Evolutionary conservation across 73 alveolate genomes (phyloP), one percentile per base, ranked within the genome.

Genomic region (Paramecium caudatum): DNA sequence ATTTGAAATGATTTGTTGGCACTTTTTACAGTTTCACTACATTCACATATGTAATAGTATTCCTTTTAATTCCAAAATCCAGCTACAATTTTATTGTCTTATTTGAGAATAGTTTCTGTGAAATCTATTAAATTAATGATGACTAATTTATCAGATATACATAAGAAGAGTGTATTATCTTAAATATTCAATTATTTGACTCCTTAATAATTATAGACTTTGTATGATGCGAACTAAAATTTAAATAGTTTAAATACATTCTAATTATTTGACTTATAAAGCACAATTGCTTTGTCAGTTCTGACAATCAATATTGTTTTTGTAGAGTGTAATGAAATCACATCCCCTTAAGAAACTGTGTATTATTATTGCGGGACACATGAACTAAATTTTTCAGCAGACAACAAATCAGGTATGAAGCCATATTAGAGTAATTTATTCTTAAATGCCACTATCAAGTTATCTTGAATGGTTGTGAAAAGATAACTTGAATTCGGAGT

Each of bases 171-270:
- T 7, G 12, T 23, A 55, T 55, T 55, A 23, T 55, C 30, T 55
- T 55, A 10, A 23, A 55, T 55, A 9, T 55, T 55, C 12, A 55
- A 9, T 55, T 55, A 21, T 55, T 55, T 55, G 30, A 55, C 21
- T 27, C 30, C 30, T 6, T 16, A 55, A 55, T 55, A 55, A 55
- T 55, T 55, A 10, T 55, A 55, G 0, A 43, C 30, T 55, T 55
- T 55, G 23, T 9, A 43, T 1, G 30, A 17, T 55, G 80, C 9
- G 13, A 55, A 55, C 80, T 55, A 55, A 55, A 55, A 55, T 55
- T 55, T 55, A 55, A 55, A 55, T 55, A 2, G 45, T 55, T 55
- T 55, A 55, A 55, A 55, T 55, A 55, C 80, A 55, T 55, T 55
- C 30, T 37, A 55, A 21, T 55, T 55, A 55, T 25, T 55, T 10